These are phyloP conservation scores for Platanus orientalis DNA, from an alignment of 164 flowering plant genomes.

Conservation along the genomic window DNA sequence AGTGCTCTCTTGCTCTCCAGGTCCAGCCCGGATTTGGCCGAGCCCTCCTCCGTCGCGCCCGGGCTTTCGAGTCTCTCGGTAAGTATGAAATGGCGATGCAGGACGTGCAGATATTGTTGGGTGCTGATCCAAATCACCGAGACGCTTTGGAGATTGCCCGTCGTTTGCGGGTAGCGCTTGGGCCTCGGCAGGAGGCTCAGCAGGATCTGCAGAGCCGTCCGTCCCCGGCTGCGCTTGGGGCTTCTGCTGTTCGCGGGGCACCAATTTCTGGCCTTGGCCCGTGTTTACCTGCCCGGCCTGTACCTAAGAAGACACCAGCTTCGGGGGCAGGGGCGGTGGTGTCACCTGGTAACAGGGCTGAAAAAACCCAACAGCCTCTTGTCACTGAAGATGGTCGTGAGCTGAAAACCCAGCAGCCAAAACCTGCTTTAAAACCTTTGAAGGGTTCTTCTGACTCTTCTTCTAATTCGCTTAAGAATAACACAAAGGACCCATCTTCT, in stretches of 20 bases:
- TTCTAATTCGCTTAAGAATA: slow-evolving; percentile 21
- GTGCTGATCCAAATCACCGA: slow-evolving; percentile 58
- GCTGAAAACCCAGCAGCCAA: slow-evolving; percentile 38
- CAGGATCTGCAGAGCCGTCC: slow-evolving; percentile 93
- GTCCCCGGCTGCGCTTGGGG: slow-evolving; percentile 97
- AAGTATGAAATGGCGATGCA: slow-evolving; percentile 87
- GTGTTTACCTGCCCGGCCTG: slow-evolving; percentile 81
- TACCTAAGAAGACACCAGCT: slow-evolving; percentile 46
- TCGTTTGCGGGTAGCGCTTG: slow-evolving; percentile 57
- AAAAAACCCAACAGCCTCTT: slow-evolving; percentile 32
- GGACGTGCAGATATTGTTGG: slow-evolving; percentile 66
- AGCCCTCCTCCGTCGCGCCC: slow-evolving; percentile 83
- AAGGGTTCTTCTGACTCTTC: slow-evolving; percentile 40
- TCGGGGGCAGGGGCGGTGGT: slow-evolving; percentile 23
- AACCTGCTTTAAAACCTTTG: slow-evolving; percentile 52
- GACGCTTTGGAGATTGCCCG: slow-evolving; percentile 82
- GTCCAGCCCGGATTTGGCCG: slow-evolving; percentile 74
- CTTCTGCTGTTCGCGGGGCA: slow-evolving; percentile 92
- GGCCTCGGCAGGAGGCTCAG: slow-evolving; percentile 72
- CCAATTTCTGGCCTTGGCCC: slow-evolving; percentile 90
- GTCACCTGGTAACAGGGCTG: slow-evolving; percentile 37
- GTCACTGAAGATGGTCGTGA: slow-evolving; percentile 49
- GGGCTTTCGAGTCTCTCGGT: slow-evolving; percentile 81
- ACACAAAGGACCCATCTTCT: slow-evolving; percentile 26
- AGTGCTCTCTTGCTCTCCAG: slow-evolving; percentile 82